A percentile compares a stretch with the other conserved stretches of the same genome.
These are phyloP conservation scores for Aspergillus melleus DNA, from an alignment of 2,329 filamentous ascomycete genomes.

Conservation along the genomic window DNA sequence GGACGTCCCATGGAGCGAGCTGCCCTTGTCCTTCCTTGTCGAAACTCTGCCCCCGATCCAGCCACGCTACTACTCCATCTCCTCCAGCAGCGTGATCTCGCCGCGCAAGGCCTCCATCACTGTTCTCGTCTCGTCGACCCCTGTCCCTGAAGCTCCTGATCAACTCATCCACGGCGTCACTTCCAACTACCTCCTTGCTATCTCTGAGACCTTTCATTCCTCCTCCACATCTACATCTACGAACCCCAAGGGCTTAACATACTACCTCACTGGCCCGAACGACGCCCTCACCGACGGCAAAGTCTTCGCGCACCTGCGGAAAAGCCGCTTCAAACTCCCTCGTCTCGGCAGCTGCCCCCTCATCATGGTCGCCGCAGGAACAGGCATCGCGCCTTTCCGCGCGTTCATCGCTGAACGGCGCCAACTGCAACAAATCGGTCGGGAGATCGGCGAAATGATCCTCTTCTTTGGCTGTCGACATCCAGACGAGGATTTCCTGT, in stretches of 20 bases:
- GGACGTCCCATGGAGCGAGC: conserved; percentile 69
- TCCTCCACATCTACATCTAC: conserved; percentile 68
- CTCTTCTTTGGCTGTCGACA: conserved; percentile 47
- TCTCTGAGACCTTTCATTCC: conserved; percentile 57
- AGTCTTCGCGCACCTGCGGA: conserved; percentile 85
- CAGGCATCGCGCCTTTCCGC: conserved; percentile 51
- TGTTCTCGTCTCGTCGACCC: conserved; percentile 78
- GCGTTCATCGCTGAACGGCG: conserved; percentile 46
- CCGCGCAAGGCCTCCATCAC: conserved; percentile 67
- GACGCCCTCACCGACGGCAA: conserved; percentile 91
- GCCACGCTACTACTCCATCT: conserved; percentile 94
- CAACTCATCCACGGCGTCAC: conserved; percentile 83
- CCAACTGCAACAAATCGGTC: conserved; percentile 35
- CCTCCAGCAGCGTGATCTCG: conserved; percentile 58
- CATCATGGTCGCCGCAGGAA: conserved; percentile 55
- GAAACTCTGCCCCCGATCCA: conserved; percentile 86
- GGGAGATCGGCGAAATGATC: conserved; percentile 38
- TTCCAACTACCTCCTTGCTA: conserved; percentile 85
- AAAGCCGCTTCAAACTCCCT: conserved; percentile 95
- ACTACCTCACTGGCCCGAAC: conserved; percentile 78
- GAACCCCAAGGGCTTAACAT: conserved; percentile 75
- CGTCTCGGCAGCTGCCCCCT: conserved; percentile 43
- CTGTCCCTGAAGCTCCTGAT: conserved; percentile 66
- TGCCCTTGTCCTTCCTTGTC: conserved; percentile 86
- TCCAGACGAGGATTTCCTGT: conserved; percentile 39